Evolutionary conservation across 2,329 filamentous ascomycete genomes (phyloP).

Genomic region (Diaporthe australafricana): DNA sequence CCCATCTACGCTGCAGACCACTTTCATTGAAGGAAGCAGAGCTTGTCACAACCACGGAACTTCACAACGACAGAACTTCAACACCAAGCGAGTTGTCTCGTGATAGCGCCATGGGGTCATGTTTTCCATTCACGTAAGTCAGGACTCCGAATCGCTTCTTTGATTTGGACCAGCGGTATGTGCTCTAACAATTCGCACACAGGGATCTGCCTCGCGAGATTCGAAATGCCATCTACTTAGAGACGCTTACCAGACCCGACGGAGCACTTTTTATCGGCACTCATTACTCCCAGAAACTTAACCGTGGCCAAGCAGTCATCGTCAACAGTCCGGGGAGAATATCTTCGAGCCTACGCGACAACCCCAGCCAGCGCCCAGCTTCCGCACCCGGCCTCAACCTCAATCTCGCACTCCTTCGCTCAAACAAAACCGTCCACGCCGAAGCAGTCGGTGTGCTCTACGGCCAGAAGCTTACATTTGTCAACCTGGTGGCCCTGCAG

Average conservation of each 20-base stretch:
- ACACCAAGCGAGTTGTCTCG: too few species aligned
- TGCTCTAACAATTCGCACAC: neutral
- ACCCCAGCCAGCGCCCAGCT: neutral
- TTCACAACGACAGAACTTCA: neutral
- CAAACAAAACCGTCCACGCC: neutral
- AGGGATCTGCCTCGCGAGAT: conserved; percentile 2
- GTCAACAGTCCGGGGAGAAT: too few species aligned
- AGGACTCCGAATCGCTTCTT: neutral
- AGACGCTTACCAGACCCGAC: neutral
- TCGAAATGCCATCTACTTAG: conserved; percentile 6
- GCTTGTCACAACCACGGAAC: too few species aligned
- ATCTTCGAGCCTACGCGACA: accelerated
- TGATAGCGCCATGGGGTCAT: too few species aligned
- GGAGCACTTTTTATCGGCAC: neutral
- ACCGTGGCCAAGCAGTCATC: neutral
- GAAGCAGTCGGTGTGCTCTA: neutral
- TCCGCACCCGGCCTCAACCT: too few species aligned
- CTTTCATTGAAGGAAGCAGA: too few species aligned
- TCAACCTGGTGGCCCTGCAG: neutral
- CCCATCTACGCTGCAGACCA: too few species aligned
- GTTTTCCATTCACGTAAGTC: neutral
- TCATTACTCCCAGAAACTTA: neutral
- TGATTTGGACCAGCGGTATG: accelerated
- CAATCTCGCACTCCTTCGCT: neutral
- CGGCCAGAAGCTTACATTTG: neutral